phyloP scores from a whole-genome alignment of 345 rosid species.

The Excoecaria agallocha region DNA sequence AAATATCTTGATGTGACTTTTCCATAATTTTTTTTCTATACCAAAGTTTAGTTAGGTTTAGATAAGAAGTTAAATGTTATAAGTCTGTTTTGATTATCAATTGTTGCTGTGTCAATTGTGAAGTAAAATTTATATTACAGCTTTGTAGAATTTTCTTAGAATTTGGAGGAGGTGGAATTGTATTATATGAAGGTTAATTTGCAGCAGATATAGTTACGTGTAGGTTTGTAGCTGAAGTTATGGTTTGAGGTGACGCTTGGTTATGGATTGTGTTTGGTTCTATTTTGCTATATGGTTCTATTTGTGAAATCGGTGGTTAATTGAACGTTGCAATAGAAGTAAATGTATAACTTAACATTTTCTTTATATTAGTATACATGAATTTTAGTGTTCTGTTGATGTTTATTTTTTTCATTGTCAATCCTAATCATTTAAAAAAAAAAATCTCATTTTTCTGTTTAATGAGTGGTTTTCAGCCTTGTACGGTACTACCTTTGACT shows the following conservation, averaged over 20 bases:
- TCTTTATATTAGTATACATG: neutral
- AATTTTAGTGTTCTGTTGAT: neutral
- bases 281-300: neutral
- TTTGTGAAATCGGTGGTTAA: neutral
- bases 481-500: neutral
- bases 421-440: neutral
- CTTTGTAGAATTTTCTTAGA: too few species aligned
- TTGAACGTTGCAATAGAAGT: neutral
- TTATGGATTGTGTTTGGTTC: too few species aligned
- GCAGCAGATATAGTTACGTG: too few species aligned
- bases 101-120: too few species aligned
- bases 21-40: neutral
- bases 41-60: too few species aligned
- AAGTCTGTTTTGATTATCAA: too few species aligned
- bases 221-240: slow-evolving; percentile 66
- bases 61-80: neutral
- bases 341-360: neutral
- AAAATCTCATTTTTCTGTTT: too few species aligned
- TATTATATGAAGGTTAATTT: too few species aligned
- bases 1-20: neutral
- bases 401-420: neutral
- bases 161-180: too few species aligned
- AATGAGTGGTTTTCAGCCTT: neutral
- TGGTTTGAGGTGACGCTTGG: too few species aligned
- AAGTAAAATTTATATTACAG: too few species aligned